phyloP scores from a whole-genome alignment of 1,284 basidiomycete genomes.

The Dichomitus squalens region DNA sequence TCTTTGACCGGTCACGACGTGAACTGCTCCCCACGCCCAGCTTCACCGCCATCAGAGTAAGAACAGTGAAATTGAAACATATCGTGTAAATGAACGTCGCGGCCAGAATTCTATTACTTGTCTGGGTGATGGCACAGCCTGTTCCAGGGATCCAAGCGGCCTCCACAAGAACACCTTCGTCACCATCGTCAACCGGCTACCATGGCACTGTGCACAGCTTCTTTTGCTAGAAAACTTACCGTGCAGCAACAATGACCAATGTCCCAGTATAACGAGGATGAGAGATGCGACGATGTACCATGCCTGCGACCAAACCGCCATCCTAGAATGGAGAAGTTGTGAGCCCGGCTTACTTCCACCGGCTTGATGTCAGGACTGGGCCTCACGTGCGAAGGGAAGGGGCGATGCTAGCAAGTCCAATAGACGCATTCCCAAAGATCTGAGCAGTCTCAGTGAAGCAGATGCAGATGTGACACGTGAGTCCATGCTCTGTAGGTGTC shows the following conservation, averaged over 20 bases:
- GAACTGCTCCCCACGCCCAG: constrained; percentile 42
- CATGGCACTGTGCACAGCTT: constrained; percentile 19
- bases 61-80: constrained; percentile 29
- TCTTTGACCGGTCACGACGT: constrained; percentile 47
- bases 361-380: too few relatives aligned
- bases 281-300: constrained; percentile 58
- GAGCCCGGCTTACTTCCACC: too few relatives aligned
- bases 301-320: constrained; percentile 71
- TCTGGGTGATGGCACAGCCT: constrained; percentile 56
- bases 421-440: constrained; percentile 68
- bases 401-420: constrained; percentile 78
- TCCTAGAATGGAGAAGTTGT: constrained; percentile 42
- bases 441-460: too few relatives aligned
- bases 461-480: too few relatives aligned
- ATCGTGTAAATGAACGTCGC: constrained; percentile 39
- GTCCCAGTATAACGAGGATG: constrained; percentile 63
- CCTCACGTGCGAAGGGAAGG: constrained; percentile 73
- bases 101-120: constrained; percentile 58
- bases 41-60: constrained; percentile 43
- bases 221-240: constrained; percentile 43
- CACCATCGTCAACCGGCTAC: background rate
- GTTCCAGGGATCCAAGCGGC: constrained; percentile 52
- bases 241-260: constrained; percentile 78
- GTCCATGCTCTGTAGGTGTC: too few relatives aligned
- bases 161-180: constrained; percentile 61